These are phyloP conservation scores for Trifolium subterraneum DNA, from an alignment of 306 rosid genomes.

Conservation along the genomic window DNA sequence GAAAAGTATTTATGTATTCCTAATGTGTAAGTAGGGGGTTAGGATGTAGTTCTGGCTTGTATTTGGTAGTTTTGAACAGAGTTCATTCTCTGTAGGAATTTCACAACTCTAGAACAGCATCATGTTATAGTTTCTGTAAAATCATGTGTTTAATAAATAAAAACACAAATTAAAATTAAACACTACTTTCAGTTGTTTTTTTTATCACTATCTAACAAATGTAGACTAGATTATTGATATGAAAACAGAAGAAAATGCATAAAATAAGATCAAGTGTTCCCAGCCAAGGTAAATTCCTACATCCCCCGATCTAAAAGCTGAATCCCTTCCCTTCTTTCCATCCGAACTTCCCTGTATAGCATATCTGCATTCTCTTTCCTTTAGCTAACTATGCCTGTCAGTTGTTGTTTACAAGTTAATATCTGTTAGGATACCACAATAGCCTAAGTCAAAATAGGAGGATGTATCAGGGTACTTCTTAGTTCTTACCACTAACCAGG, in stretches of 20 bases:
- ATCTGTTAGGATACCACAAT: no score
- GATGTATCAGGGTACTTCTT: not conserved
- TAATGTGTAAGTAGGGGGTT: not conserved
- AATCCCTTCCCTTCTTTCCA: not conserved
- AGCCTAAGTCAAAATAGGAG: no score
- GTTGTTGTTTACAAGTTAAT: constrained; percentile 8
- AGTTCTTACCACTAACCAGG: not conserved
- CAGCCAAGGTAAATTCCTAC: no score
- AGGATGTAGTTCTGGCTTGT: not conserved
- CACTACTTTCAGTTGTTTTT: no score
- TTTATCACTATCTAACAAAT: no score
- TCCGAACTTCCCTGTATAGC: constrained; percentile 2
- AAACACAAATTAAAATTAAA: no score
- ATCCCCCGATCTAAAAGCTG: no score
- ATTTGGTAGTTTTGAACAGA: not conserved
- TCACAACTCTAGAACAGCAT: not conserved
- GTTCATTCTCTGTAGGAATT: not conserved
- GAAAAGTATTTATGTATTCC: not conserved
- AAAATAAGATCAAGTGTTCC: no score
- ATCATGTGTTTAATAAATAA: no score
- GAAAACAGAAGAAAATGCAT: no score
- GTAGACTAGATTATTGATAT: no score
- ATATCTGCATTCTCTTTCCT: not conserved
- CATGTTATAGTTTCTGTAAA: not conserved
- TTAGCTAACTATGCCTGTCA: not conserved